A percentile compares a stretch with the other conserved stretches of the same genome.
Conservation (phyloP, 1,139 yeast species). For the Geotrichum bryndzae region DNA sequence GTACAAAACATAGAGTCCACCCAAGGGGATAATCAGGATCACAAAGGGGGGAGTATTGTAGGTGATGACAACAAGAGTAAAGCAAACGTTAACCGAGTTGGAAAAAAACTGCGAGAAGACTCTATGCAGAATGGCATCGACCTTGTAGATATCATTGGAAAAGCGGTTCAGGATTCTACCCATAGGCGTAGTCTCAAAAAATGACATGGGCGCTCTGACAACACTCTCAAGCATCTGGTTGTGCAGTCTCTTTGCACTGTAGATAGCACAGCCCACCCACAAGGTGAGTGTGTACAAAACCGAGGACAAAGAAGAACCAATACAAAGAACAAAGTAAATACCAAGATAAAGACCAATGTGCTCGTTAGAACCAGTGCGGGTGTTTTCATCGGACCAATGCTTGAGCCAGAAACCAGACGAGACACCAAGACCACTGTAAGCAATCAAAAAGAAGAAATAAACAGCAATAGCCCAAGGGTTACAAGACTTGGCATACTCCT, state of each 20-base stretch:
- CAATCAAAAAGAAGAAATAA: conserved; percentile 43
- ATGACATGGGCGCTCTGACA: conserved; percentile 90
- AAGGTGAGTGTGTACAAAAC: conserved; percentile 64
- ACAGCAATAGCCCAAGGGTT: conserved; percentile 61
- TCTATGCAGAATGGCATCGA: conserved; percentile 82
- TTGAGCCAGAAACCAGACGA: conserved; percentile 83
- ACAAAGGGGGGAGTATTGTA: conserved; percentile 85
- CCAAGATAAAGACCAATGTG: conserved; percentile 63
- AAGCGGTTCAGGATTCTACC: conserved; percentile 92
- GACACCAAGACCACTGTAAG: conserved; percentile 58
- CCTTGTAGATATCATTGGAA: conserved; percentile 86
- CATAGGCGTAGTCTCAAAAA: conserved; percentile 94
- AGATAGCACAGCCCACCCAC: conserved; percentile 81
- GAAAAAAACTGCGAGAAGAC: conserved; percentile 77
- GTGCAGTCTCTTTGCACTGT: conserved; percentile 75
- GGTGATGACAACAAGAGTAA: conserved; percentile 77
- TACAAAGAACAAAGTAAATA: conserved; percentile 68
- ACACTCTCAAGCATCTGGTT: conserved; percentile 73
- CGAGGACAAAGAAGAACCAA: conserved; percentile 55
- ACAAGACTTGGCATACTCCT: conserved; percentile 82
- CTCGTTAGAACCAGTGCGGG: conserved; percentile 64
- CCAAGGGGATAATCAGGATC: conserved; percentile 64
- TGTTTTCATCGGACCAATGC: conserved; percentile 92
- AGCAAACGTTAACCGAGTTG: conserved; percentile 66
- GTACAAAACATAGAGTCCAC: conserved; percentile 67